Evolutionary conservation across 1,284 basidiomycete species (phyloP).

Genomic region (Pisolithus thermaeus): DNA sequence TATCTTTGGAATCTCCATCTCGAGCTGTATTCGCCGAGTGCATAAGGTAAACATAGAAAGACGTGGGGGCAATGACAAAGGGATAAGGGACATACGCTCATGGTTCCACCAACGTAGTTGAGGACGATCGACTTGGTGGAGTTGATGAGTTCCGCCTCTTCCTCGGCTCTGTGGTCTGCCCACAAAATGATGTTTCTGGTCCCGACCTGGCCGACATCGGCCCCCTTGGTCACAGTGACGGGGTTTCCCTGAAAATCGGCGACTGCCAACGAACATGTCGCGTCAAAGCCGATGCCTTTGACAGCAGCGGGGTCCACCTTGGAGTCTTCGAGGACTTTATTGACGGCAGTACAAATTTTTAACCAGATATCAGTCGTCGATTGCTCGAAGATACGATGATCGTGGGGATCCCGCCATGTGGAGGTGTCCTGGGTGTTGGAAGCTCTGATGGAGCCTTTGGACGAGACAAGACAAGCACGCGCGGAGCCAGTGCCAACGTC

Average conservation of each 20-base stretch:
- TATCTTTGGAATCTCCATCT: constrained; percentile 97
- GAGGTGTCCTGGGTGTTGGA: constrained; percentile 74
- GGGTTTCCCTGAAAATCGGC: constrained; percentile 71
- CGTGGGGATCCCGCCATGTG: constrained; percentile 80
- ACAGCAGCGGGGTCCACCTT: constrained; percentile 60
- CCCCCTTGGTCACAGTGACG: constrained; percentile 74
- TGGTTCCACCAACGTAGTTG: constrained; percentile 93
- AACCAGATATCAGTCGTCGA: constrained; percentile 86
- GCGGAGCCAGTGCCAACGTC: constrained; percentile 92
- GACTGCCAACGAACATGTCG: constrained; percentile 94
- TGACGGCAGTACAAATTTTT: constrained; percentile 67
- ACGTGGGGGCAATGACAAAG: constrained; percentile 4
- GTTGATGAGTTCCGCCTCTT: constrained; percentile 91
- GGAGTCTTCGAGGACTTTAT: constrained; percentile 60
- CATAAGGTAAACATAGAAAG: not conserved
- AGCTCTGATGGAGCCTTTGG: constrained; percentile 73
- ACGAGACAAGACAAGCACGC: constrained; percentile 78
- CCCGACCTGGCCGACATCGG: constrained; percentile 54
- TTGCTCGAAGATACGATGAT: constrained; percentile 95
- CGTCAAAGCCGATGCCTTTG: constrained; percentile 93
- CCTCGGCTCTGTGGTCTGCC: constrained; percentile 93
- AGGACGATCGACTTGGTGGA: constrained; percentile 79
- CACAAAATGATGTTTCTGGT: constrained; percentile 86
- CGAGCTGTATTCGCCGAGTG: constrained; percentile 50
- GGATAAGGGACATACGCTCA: constrained; percentile 69